Conservation (phyloP, 2,329 filamentous ascomycete genomes). For the Fusarium anguioides region DNA sequence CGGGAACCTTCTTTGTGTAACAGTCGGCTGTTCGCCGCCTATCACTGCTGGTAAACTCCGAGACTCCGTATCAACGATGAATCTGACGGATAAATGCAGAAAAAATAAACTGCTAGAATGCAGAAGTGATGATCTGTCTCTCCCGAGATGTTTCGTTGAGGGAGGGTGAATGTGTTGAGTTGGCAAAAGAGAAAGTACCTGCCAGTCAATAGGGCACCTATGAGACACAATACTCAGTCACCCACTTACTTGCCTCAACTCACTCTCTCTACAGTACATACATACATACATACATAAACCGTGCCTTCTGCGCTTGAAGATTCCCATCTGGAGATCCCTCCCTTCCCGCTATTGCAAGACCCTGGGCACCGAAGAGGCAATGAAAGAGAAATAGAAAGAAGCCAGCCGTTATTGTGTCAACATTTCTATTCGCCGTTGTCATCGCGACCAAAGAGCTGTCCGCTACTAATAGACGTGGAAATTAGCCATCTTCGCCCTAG, state of each 20-base stretch:
- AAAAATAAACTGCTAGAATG: neutral
- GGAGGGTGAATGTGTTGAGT: conserved; percentile 28
- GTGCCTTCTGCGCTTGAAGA: neutral
- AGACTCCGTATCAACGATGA: neutral
- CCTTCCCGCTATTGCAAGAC: neutral
- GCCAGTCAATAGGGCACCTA: neutral
- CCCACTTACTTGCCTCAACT: neutral
- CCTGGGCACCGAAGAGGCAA: conserved; percentile 21
- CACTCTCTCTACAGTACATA: too few species aligned
- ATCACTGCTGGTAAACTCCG: neutral
- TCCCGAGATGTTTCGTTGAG: conserved; percentile 19
- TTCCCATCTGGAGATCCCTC: neutral
- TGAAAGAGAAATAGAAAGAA: conserved; percentile 29
- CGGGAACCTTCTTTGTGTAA: conserved; percentile 1
- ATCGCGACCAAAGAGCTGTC: neutral
- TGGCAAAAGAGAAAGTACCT: neutral
- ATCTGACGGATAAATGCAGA: conserved; percentile 17
- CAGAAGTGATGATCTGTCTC: conserved; percentile 3
- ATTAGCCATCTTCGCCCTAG: conserved; percentile 1
- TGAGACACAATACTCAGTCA: neutral
- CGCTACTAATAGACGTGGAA: neutral
- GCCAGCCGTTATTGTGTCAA: neutral
- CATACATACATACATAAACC: neutral
- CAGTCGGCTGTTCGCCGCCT: neutral
- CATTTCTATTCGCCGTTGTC: neutral